Evolutionary conservation across 2,329 filamentous ascomycete species (phyloP).

Genomic region (Phaeosphaeriaceae sp.): DNA sequence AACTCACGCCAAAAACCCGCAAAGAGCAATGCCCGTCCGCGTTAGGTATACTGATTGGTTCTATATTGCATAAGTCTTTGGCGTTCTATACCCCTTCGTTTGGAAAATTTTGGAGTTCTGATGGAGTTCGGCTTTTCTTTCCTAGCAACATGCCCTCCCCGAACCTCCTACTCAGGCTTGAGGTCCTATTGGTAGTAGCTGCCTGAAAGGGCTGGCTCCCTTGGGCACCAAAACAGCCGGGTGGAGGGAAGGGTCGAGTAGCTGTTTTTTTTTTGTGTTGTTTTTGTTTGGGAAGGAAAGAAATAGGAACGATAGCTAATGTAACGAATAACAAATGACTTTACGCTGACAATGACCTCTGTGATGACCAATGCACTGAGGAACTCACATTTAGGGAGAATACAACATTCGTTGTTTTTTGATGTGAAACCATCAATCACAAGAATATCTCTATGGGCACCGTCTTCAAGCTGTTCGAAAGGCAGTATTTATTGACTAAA

Average conservation of each 20-base stretch:
- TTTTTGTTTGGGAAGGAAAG: neutral
- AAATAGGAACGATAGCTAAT: neutral
- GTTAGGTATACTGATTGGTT: conserved; percentile 24
- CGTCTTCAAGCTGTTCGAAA: too few relatives aligned
- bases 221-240: conserved; percentile 18
- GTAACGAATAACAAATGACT: conserved; percentile 1
- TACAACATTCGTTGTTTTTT: too few relatives aligned
- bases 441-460: too few relatives aligned
- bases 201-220: conserved; percentile 25
- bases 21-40: conserved; percentile 23
- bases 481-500: neutral
- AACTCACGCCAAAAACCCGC: conserved; percentile 24
- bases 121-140: conserved; percentile 7
- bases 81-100: conserved; percentile 7
- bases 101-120: neutral
- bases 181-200: conserved; percentile 19
- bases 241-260: conserved; percentile 8
- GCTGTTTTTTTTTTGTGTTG: neutral
- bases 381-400: too few relatives aligned
- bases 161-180: conserved; percentile 17
- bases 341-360: neutral
- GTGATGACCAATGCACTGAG: too few relatives aligned
- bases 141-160: neutral
- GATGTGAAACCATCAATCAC: too few relatives aligned
- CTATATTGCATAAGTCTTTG: conserved; percentile 10